Evolutionary conservation across 2,329 filamentous ascomycete species (phyloP).

Genomic region (Rachicladosporium sp.): DNA sequence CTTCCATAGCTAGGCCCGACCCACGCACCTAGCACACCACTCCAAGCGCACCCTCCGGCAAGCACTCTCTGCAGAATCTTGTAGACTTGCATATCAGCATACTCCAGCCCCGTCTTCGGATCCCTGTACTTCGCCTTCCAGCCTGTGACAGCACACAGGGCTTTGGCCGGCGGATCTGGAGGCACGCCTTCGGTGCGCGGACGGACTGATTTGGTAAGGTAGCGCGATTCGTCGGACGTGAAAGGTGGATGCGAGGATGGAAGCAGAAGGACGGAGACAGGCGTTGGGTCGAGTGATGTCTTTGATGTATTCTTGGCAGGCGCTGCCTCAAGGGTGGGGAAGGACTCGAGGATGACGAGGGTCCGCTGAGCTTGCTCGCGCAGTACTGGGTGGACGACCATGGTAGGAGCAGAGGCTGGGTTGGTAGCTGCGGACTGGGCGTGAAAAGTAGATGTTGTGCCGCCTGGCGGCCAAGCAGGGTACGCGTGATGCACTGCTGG

Average conservation of each 20-base stretch:
- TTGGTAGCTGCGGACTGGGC: conserved; percentile 12
- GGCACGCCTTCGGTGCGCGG: conserved; percentile 27
- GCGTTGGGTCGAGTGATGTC: conserved; percentile 36
- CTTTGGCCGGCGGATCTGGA: conserved; percentile 20
- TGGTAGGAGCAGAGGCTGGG: conserved; percentile 4
- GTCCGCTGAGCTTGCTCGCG: conserved; percentile 23
- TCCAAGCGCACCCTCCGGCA: conserved; percentile 70
- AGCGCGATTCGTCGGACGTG: conserved; percentile 36
- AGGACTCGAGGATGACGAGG: conserved; percentile 22
- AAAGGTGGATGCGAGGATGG: conserved; percentile 37
- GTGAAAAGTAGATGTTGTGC: conserved; percentile 2
- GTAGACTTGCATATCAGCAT: conserved; percentile 68
- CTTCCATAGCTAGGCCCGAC: conserved; percentile 43
- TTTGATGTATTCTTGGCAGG: conserved; percentile 12
- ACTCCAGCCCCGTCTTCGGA: conserved; percentile 70
- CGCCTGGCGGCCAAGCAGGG: no score
- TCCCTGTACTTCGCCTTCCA: conserved; percentile 72
- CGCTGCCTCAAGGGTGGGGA: conserved; percentile 20
- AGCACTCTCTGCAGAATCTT: conserved; percentile 65
- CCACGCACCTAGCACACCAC: conserved; percentile 67
- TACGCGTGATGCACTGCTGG: conserved; percentile 10
- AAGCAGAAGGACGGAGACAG: conserved; percentile 46
- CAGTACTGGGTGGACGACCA: conserved; percentile 13
- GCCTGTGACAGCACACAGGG: conserved; percentile 59
- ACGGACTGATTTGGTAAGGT: conserved; percentile 31